Evolutionary conservation across 2,329 filamentous ascomycete genomes (phyloP).

Genomic region (Verruconis gallopava): DNA sequence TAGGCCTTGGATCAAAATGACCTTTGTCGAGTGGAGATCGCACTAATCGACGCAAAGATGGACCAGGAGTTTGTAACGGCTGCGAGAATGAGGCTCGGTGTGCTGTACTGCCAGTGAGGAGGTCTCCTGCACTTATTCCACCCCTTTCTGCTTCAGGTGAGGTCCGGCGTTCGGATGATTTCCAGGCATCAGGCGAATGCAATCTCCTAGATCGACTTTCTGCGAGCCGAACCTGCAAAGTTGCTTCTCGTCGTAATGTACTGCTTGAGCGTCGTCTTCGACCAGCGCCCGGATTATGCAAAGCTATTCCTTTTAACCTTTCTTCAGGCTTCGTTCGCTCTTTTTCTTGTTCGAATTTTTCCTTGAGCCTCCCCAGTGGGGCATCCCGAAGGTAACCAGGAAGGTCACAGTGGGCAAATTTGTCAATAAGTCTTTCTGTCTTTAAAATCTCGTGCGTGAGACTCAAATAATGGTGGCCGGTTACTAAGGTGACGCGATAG

Average conservation of each 20-base stretch:
- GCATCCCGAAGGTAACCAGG: constrained; percentile 81
- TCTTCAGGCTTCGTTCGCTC: constrained; percentile 74
- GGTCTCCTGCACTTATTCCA: constrained; percentile 47
- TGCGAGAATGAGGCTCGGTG: constrained; percentile 32
- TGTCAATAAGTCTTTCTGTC: constrained; percentile 87
- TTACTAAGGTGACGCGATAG: constrained; percentile 86
- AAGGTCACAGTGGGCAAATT: constrained; percentile 80
- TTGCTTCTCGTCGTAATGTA: constrained; percentile 65
- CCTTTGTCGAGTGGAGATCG: constrained; percentile 9
- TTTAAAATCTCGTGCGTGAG: constrained; percentile 82
- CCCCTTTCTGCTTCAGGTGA: constrained; percentile 17
- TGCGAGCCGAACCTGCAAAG: constrained; percentile 50
- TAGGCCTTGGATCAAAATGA: constrained; percentile 16
- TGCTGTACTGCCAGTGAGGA: constrained; percentile 50
- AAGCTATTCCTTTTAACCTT: constrained; percentile 78
- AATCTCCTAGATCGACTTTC: constrained; percentile 22
- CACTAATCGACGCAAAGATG: constrained; percentile 11
- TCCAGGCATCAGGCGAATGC: constrained; percentile 2
- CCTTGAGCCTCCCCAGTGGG: constrained; percentile 71
- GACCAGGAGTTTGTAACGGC: constrained; percentile 29
- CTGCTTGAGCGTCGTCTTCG: constrained; percentile 60
- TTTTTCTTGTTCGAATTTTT: constrained; percentile 78
- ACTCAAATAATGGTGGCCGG: constrained; percentile 87
- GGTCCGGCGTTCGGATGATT: background rate
- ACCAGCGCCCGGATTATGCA: constrained; percentile 65